Percentiles rank a stretch among this genome's conserved stretches.
Evolutionary conservation across 257 asterid genomes (phyloP).

Genomic region (Handroanthus guayacan): DNA sequence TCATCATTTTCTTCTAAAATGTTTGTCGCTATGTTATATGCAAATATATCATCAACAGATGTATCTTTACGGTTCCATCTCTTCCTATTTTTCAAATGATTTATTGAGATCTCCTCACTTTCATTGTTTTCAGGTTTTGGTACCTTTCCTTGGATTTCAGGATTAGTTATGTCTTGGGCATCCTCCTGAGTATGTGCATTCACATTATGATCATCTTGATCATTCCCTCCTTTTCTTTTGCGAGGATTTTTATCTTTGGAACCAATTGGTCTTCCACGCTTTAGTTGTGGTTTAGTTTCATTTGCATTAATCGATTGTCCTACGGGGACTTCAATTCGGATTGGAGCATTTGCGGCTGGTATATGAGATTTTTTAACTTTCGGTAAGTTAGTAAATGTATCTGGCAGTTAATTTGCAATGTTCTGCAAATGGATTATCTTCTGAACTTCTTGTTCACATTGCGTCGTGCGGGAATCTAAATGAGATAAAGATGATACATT

Average conservation of each 20-base stretch:
- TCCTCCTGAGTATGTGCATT: neutral
- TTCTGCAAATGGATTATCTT: neutral
- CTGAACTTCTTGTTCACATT: neutral
- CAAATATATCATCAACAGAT: no score
- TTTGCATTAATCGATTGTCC: neutral
- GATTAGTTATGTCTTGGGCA: neutral
- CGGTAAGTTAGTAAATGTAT: neutral
- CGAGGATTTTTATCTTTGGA: neutral
- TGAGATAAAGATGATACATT: neutral
- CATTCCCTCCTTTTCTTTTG: neutral
- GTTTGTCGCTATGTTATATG: no score
- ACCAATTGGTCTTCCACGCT: neutral
- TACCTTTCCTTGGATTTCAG: neutral
- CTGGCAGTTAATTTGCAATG: neutral
- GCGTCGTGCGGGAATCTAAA: neutral
- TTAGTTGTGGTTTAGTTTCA: neutral
- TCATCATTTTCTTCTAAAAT: no score
- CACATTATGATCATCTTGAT: neutral
- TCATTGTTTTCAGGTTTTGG: neutral
- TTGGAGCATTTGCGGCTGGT: neutral
- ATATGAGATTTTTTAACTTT: neutral
- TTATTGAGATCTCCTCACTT: no score
- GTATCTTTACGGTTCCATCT: no score
- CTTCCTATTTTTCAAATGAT: no score
- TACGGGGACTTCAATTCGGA: conserved; percentile 1